Evolutionary conservation across 345 rosid genomes (phyloP), one percentile per base, ranked within the genome.

Genomic region (Gossypium turneri): DNA sequence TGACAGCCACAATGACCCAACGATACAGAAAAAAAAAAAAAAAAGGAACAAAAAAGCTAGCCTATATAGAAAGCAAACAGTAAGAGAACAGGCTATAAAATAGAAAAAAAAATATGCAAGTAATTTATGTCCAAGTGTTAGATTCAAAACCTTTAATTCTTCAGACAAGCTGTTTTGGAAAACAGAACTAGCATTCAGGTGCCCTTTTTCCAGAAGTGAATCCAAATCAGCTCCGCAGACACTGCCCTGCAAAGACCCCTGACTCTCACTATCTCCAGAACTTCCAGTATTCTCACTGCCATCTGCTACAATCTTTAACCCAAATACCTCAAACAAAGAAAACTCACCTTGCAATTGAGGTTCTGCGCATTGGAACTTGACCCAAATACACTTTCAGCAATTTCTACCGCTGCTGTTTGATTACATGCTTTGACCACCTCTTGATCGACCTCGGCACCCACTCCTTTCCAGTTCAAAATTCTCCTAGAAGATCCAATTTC

Each of bases 201-300:
- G 84, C 25, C 77, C 83, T 73, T 72, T 87, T 60, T 80, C 90
- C 78, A 71, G 67, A 65, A 76, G 60, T 9, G 82, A 78, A 72
- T 67, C 84, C 45, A 79, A 82, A 66, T 78, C 84, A 44, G 85
- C 76, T 76, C 78, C 71, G 41, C 73, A 73, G 47, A 62, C 67
- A 15, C 75, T 82, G 69, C 81, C 90, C 91, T 90, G 91, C 84
- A 81, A 87, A 85, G 84, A 76, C 57, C 79, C 79, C 83, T 44
- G 76, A 71, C 77, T 80, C 75, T 79, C 85, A 87, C 87, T 81
- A 86, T 79, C 75, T 73, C 80, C 84, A 34, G 74, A 73, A 75
- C 77, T 73, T 74, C 79, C 55, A 75, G 79, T n/a, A 73, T 63
- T 78, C 69, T 76, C 76, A 63, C 58, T 66, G 86, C 79, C 81